Base-by-base conservation (phyloP, 2,329 filamentous ascomycete genomes). In the Arthrobotrys entomopaga region DNA sequence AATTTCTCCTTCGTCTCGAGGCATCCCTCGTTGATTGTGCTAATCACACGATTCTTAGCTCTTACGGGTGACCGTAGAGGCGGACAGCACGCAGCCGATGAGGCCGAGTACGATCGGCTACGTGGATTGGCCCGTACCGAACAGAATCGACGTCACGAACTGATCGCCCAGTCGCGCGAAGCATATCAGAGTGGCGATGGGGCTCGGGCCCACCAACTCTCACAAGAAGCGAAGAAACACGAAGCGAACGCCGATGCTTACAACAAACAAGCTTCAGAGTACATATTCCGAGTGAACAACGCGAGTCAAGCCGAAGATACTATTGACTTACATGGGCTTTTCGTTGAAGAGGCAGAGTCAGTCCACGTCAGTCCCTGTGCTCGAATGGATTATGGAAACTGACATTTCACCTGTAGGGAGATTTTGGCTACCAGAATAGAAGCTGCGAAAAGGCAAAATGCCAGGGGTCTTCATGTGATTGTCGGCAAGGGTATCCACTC, bases 211-310 rank as follows among this genome's bases (percentile, higher is more conserved):
- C 93, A 97, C 81, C 84, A 91, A 65, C 86, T 97, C 60, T 93
- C 90, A 43, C 89, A 95, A 79, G 87, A 96, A 82, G 92, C 91
- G 80, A 97, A 98, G 83, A 82, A 84, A 50, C 93, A 98, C 81
- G 93, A 90, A 48, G 87, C 88, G 70, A 87, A 90, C 81, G 95
- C 96, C 88, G 92, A 96, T 77, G 85, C 90, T 73, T 96, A 93
- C 84, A 97, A 97, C 85, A 88, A 87, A 77, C 92, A 97, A 82
- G 95, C 95, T 0, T 92, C 91, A 72, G 91, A 97, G 71, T 96
- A 87, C 82, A 98, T 98, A 81, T 97, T 99, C 84, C 90, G 93
- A 46, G 92, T 94, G 83, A 97, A 97, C 84, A 98, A 98, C 81
- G 89, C 91, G 19, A 82, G 85, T 1, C 91, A 88, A 16, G 86